These are phyloP conservation scores for Dioscorea alata DNA, from an alignment of 106 monocot genomes.

Conservation along the genomic window DNA sequence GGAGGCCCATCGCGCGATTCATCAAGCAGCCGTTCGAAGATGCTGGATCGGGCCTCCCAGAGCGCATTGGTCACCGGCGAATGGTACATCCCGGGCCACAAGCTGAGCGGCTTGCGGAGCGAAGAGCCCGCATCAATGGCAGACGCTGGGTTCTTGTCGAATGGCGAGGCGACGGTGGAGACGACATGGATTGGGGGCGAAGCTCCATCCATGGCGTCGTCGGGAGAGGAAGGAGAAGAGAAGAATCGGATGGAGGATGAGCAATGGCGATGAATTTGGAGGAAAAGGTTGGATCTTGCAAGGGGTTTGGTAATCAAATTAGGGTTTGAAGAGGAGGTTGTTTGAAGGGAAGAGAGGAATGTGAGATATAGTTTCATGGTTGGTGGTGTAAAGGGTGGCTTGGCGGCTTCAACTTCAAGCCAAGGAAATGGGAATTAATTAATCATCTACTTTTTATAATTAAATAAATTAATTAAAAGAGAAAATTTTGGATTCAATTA, in stretches of 20 bases:
- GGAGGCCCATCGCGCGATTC: constrained; percentile 48
- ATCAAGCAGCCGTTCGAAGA: constrained; percentile 78
- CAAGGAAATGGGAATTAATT: too few species aligned
- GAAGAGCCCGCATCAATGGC: constrained; percentile 44
- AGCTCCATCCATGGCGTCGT: constrained; percentile 6
- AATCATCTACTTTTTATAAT: too few species aligned
- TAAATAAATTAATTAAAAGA: too few species aligned
- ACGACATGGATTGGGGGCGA: constrained; percentile 39
- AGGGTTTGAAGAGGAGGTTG: background rate
- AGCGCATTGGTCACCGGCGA: constrained; percentile 94
- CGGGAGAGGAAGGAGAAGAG: background rate
- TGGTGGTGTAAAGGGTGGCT: too few species aligned
- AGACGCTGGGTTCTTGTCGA: constrained; percentile 22
- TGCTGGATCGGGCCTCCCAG: constrained; percentile 93
- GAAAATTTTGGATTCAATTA: too few species aligned
- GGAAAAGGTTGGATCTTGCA: constrained; percentile 1
- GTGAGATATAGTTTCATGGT: too few species aligned
- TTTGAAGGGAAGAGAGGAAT: background rate
- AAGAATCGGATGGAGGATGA: background rate
- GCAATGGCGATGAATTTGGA: background rate
- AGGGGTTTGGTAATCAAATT: background rate
- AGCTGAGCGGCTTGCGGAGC: constrained; percentile 72
- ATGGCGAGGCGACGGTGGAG: constrained; percentile 49
- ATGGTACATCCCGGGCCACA: constrained; percentile 98
- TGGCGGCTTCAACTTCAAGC: too few species aligned